phyloP scores from a whole-genome alignment of 345 rosid genomes.

The Salix brachista region DNA sequence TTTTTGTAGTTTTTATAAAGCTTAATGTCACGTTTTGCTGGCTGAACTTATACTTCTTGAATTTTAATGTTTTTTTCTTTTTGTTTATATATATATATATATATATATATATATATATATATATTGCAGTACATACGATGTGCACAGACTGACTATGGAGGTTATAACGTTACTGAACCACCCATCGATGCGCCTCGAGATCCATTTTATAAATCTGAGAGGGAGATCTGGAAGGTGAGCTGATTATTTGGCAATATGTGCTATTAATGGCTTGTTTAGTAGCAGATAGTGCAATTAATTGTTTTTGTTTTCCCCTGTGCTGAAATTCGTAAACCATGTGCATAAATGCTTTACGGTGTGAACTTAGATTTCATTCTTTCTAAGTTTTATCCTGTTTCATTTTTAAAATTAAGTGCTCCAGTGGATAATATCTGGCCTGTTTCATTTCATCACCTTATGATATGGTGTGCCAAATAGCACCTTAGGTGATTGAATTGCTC shows the following conservation, averaged over 20 bases:
- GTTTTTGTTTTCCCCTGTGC: not conserved
- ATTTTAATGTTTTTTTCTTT: not conserved
- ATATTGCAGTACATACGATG: slow-evolving; percentile 77
- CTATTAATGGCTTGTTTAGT: not conserved
- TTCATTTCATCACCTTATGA: no score
- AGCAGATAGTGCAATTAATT: not conserved
- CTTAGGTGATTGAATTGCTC: no score
- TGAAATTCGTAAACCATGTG: not conserved
- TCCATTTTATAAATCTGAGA: slow-evolving; percentile 76
- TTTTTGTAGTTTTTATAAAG: not conserved
- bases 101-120: no score
- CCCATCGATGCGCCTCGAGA: slow-evolving; percentile 89
- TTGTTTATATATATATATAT: not conserved
- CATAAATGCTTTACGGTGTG: not conserved
- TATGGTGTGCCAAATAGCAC: no score
- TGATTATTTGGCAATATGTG: not conserved
- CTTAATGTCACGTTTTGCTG: not conserved
- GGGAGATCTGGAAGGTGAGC: slow-evolving; percentile 67
- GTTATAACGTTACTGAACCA: slow-evolving; percentile 83
- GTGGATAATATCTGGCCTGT: no score
- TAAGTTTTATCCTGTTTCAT: not conserved
- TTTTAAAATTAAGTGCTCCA: no score
- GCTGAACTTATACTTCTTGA: not conserved
- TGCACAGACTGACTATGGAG: slow-evolving; percentile 74
- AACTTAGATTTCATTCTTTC: not conserved